Evolutionary conservation across 306 rosid genomes (phyloP), one percentile per base, ranked within the genome.

Genomic region (Medicago arabica): DNA sequence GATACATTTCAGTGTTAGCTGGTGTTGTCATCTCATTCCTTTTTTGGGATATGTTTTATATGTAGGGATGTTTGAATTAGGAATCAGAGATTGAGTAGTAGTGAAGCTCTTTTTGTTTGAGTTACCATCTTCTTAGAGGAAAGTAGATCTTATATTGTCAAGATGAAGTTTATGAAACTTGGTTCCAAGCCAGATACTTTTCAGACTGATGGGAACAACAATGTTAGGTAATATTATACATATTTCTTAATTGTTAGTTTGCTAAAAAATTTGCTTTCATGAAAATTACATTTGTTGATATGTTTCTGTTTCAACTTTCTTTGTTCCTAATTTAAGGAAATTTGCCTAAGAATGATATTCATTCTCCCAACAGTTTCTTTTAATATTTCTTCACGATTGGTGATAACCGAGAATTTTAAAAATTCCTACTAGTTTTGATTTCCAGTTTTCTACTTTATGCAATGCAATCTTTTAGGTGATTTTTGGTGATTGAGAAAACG

Each of bases 101-200:
- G 78, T 81, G 46, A 71, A 85, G 70, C 5, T 71, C 8, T 47
- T 73, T 25, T 17, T 17, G 31, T 57, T 43, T 73, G n/a, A 57
- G 63, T 54, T 69, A 67, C 80, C 18, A 59, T 69, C 68, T 13
- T 46, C 21, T 62, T 19, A 61, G 61, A 77, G 79, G 80, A 74
- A 83, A 85, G 84, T 73, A 71, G 88, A 87, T 90, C 87, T 78
- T 87, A 66, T 50, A 38, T 79, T 82, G 77, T 64, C 54, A 86
- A 84, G 86, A 96, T 96, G 99, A 96, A 96, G 96, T 96, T 92
- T 84, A 92, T 96, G 99, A 92, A 92, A 80, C 99, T 96, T 85
- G 99, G 99, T 85, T 92, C 99, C 43, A 96, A 92, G 90, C 89
- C 90, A 19, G 97, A 96, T 79, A 80, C 98, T 23, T 92, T 96